Evolutionary conservation across 345 rosid species (phyloP).

Genomic region (Barbarea vulgaris): DNA sequence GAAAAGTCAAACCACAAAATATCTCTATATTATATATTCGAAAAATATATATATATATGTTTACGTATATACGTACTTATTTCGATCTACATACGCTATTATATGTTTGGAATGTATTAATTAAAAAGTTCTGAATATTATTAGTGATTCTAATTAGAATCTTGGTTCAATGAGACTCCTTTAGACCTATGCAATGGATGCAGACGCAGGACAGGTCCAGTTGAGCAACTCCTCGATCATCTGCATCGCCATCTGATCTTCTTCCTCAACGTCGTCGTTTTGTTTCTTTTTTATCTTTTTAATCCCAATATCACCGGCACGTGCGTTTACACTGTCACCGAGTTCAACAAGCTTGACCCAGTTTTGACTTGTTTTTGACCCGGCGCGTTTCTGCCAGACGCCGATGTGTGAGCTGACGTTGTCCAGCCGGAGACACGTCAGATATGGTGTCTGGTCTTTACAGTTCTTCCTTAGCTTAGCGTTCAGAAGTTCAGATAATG

Average conservation of each 20-base stretch:
- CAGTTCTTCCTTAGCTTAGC: constrained; percentile 62
- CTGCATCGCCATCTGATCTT: constrained; percentile 64
- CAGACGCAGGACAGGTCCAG: constrained; percentile 51
- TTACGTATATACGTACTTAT: constrained; percentile 16
- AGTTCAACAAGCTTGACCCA: constrained; percentile 83
- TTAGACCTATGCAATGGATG: constrained; percentile 8
- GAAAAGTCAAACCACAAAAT: background rate
- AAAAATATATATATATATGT: background rate
- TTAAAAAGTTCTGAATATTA: background rate
- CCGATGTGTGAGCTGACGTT: constrained; percentile 68
- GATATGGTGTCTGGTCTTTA: constrained; percentile 59
- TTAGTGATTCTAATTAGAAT: no score
- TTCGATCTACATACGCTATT: background rate
- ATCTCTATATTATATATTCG: background rate
- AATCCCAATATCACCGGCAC: background rate
- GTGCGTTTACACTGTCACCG: constrained; percentile 36
- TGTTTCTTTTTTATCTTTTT: constrained; percentile 25
- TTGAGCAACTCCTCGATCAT: constrained; percentile 76
- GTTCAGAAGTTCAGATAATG: constrained; percentile 52
- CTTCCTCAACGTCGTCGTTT: constrained; percentile 45
- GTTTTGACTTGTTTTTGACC: constrained; percentile 49
- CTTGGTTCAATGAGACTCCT: background rate
- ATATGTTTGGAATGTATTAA: background rate
- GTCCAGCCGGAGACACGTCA: constrained; percentile 76
- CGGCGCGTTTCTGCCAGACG: constrained; percentile 78